These are phyloP conservation scores for Bruguiera hainesii DNA, from an alignment of 441 rosid genomes.

Conservation along the genomic window DNA sequence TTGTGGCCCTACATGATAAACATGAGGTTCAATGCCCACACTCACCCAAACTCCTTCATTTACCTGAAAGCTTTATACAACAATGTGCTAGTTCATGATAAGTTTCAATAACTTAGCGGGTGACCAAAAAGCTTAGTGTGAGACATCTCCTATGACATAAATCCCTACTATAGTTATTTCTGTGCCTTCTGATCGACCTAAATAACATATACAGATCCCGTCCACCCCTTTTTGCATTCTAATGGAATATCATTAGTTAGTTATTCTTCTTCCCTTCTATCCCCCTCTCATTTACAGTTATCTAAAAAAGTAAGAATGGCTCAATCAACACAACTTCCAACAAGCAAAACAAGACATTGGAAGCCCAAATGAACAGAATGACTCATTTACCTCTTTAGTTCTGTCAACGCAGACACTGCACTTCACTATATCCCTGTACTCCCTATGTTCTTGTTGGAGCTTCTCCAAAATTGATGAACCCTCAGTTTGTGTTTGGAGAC, in stretches of 20 bases:
- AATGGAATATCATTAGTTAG: not conserved
- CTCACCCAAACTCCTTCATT: too few relatives aligned
- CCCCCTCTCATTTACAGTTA: not conserved
- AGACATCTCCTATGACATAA: too few relatives aligned
- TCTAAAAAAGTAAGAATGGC: not conserved
- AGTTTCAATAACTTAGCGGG: too few relatives aligned
- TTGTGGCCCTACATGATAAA: too few relatives aligned
- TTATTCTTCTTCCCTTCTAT: not conserved
- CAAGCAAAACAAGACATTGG: not conserved
- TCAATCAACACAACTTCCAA: slow-evolving; percentile 1
- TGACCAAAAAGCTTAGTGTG: too few relatives aligned
- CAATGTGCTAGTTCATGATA: too few relatives aligned
- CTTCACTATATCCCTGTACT: slow-evolving; percentile 86
- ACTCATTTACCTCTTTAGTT: slow-evolving; percentile 73
- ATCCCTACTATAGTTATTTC: too few relatives aligned
- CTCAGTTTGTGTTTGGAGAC: slow-evolving; percentile 58
- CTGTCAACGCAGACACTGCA: slow-evolving; percentile 87
- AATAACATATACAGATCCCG: too few relatives aligned
- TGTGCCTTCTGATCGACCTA: too few relatives aligned
- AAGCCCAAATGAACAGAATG: not conserved
- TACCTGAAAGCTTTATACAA: too few relatives aligned
- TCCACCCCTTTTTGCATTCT: too few relatives aligned
- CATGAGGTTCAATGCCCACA: too few relatives aligned
- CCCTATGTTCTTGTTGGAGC: slow-evolving; percentile 75
- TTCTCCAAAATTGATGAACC: slow-evolving; percentile 71